Conservation (phyloP, 106 monocot species). For the Hemerocallis citrina region DNA sequence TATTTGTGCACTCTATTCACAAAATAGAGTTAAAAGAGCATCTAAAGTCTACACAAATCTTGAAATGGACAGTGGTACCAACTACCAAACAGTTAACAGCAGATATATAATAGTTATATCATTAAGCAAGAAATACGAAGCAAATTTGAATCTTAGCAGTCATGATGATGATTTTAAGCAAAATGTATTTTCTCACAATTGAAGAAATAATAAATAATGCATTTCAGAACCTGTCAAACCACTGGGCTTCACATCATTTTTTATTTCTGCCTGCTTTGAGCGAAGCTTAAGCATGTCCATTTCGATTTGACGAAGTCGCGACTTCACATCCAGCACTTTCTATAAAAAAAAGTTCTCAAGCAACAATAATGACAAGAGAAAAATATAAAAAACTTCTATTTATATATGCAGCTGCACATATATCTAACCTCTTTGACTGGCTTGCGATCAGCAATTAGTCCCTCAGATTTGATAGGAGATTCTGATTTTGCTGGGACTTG, state of each 20-base stretch:
- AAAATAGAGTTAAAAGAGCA: no score
- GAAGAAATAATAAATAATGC: slow-evolving; percentile 2
- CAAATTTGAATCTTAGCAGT: no score
- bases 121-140: no score
- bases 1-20: no score
- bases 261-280: slow-evolving; percentile 33
- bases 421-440: slow-evolving; percentile 36
- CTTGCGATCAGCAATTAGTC: slow-evolving; percentile 12
- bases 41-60: no score
- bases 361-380: background rate
- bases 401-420: slow-evolving; percentile 1
- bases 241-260: slow-evolving; percentile 19
- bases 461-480: slow-evolving; percentile 7
- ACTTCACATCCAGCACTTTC: slow-evolving; percentile 54
- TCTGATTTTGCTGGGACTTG: slow-evolving; percentile 10
- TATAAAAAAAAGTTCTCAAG: slow-evolving; percentile 17
- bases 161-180: no score
- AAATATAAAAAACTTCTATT: background rate
- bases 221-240: slow-evolving; percentile 15
- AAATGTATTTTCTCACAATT: background rate
- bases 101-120: no score
- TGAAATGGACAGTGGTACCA: no score
- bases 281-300: slow-evolving; percentile 59
- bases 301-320: slow-evolving; percentile 56
- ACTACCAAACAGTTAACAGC: no score